Percentiles rank a stretch among this genome's conserved stretches.
phyloP scores from a whole-genome alignment of 2,329 filamentous ascomycete genomes.

The Chaetomium olivaceum region DNA sequence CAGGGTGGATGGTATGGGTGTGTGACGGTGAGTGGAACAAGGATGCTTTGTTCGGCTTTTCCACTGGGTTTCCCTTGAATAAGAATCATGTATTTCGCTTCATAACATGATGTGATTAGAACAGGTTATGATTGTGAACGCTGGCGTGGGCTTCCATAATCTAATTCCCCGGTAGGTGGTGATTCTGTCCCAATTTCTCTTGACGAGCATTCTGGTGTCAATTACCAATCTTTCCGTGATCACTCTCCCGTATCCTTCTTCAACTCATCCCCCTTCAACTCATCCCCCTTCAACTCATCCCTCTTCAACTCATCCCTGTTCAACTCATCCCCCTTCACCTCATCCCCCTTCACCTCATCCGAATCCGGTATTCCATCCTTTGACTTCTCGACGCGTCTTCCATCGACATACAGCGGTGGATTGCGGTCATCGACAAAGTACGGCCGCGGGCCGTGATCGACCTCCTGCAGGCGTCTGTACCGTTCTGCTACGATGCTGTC shows the following conservation, averaged over 20 bases:
- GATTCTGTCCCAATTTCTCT: too few relatives aligned
- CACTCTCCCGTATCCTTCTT: neutral
- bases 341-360: conserved; percentile 3
- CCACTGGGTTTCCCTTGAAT: too few relatives aligned
- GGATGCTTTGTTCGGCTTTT: too few relatives aligned
- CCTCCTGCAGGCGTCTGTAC: neutral
- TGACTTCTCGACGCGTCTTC: conserved; percentile 7
- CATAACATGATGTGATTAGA: too few relatives aligned
- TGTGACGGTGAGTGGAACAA: too few relatives aligned
- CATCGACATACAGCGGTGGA: conserved; percentile 11
- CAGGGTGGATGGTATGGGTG: too few relatives aligned
- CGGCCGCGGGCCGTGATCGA: conserved; percentile 5
- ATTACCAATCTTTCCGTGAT: neutral
- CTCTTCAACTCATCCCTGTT: neutral
- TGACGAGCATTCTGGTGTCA: too few relatives aligned
- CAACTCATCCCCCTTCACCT: neutral
- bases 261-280: neutral
- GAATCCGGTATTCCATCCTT: conserved; percentile 8
- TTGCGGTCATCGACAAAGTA: conserved; percentile 2
- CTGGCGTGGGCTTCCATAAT: too few relatives aligned
- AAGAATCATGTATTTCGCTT: too few relatives aligned
- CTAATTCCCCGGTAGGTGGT: too few relatives aligned
- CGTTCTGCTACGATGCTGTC: neutral
- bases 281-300: neutral
- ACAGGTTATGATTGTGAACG: too few relatives aligned